Evolutionary conservation across 106 monocot species (phyloP).

Genomic region (Acorus gramineus): DNA sequence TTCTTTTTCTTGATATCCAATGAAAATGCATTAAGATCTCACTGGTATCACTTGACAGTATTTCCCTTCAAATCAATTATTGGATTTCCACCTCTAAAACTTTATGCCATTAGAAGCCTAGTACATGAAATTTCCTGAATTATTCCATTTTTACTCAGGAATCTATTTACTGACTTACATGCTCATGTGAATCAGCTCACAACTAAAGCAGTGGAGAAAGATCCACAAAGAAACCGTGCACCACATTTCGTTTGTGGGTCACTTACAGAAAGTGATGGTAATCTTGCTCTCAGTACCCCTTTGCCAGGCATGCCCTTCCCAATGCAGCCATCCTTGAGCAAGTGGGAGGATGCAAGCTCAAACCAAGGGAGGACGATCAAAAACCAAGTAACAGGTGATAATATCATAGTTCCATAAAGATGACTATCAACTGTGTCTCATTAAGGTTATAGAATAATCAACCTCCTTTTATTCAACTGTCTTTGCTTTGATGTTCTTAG

Average conservation of each 20-base stretch:
- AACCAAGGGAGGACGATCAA: background rate
- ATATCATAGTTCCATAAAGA: no score
- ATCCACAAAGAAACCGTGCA: slow-evolving; percentile 19
- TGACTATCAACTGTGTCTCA: no score
- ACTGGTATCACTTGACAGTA: no score
- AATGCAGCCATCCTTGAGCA: slow-evolving; percentile 7
- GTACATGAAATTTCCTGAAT: no score
- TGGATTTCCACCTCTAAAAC: background rate
- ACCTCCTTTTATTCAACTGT: no score
- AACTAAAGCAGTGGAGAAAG: slow-evolving; percentile 39
- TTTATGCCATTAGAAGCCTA: background rate
- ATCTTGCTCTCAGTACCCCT: slow-evolving; percentile 30
- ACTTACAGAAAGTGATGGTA: slow-evolving; percentile 14
- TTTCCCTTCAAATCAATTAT: background rate
- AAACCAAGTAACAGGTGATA: no score
- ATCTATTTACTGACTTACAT: no score
- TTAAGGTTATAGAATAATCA: no score
- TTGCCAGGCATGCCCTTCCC: slow-evolving; percentile 13
- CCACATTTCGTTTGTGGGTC: slow-evolving; percentile 69
- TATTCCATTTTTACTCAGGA: no score
- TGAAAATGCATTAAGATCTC: no score
- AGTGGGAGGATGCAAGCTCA: slow-evolving; percentile 2
- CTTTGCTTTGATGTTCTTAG: no score
- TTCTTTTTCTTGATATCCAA: no score
- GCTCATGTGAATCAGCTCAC: slow-evolving; percentile 36